Conservation (phyloP, 2,329 filamentous ascomycete genomes). For the Emmonsiellopsis sp. region DNA sequence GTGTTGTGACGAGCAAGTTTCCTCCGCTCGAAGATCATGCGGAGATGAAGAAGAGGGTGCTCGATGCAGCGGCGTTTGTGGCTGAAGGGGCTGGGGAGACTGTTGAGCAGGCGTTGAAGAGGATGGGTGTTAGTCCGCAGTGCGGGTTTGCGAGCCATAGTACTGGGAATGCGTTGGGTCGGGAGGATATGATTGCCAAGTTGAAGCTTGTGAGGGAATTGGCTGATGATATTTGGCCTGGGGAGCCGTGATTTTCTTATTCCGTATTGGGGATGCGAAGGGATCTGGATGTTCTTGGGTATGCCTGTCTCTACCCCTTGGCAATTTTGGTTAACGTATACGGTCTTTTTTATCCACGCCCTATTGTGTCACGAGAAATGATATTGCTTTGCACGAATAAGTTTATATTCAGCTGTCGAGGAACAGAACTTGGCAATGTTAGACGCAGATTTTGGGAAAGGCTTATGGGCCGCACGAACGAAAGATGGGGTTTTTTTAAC, state of each 20-base stretch:
- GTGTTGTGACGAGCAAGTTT: conserved; percentile 55
- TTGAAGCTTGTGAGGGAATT: conserved; percentile 60
- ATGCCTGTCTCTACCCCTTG: too few species aligned
- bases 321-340: too few species aligned
- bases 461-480: too few species aligned
- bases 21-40: conserved; percentile 54
- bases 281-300: too few species aligned
- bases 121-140: conserved; percentile 60
- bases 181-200: conserved; percentile 66
- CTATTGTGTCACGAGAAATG: too few species aligned
- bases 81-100: conserved; percentile 57
- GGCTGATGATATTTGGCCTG: conserved; percentile 63
- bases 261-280: too few species aligned
- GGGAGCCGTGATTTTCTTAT: conserved; percentile 32
- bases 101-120: conserved; percentile 57
- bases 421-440: too few species aligned
- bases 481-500: too few species aligned
- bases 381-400: too few species aligned
- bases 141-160: conserved; percentile 68
- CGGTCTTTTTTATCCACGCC: too few species aligned
- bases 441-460: too few species aligned
- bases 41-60: conserved; percentile 51
- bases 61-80: conserved; percentile 56
- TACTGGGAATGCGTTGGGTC: conserved; percentile 58
- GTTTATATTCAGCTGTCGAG: too few species aligned